Conservation (phyloP, 805 yeast genomes). For the Millerozyma miso region DNA sequence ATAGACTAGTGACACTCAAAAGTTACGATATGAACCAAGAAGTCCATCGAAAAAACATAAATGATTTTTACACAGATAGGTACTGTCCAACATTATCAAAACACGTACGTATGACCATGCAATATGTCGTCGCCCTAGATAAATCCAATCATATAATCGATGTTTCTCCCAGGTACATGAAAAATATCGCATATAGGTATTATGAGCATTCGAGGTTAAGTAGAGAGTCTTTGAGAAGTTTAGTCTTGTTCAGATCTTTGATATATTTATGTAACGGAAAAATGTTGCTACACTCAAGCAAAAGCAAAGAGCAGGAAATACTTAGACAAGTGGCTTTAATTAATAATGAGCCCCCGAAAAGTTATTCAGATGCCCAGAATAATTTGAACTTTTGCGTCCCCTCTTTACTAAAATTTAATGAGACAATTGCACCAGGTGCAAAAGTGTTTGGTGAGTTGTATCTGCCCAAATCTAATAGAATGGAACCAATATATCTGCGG, state of each 20-base stretch:
- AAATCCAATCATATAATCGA: slow-evolving; percentile 17
- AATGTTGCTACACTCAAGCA: slow-evolving; percentile 2
- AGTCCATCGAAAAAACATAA: slow-evolving; percentile 1
- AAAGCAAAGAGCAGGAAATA: slow-evolving; percentile 15
- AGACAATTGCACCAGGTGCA: slow-evolving; percentile 12
- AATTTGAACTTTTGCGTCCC: slow-evolving; percentile 23
- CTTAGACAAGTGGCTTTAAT: slow-evolving; percentile 18
- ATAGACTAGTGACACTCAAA: slow-evolving; percentile 17
- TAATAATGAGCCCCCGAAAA: slow-evolving; percentile 21
- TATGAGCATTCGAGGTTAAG: slow-evolving; percentile 24
- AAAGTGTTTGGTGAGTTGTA: slow-evolving; percentile 13
- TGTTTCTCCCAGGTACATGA: slow-evolving; percentile 30
- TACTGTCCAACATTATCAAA: slow-evolving; percentile 19
- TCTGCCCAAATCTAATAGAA: slow-evolving; percentile 8
- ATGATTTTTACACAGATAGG: slow-evolving; percentile 8
- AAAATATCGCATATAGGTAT: slow-evolving; percentile 25
- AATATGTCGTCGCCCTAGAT: slow-evolving; percentile 21
- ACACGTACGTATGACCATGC: slow-evolving; percentile 28
- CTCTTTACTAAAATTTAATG: slow-evolving; percentile 23
- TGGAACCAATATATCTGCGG: slow-evolving; percentile 17
- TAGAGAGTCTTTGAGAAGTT: slow-evolving; percentile 21
- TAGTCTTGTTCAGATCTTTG: slow-evolving; percentile 21
- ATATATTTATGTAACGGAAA: slow-evolving; percentile 16
- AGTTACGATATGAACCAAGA: slow-evolving; percentile 7
- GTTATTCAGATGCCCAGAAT: slow-evolving; percentile 21